Evolutionary conservation across 2,329 filamentous ascomycete species (phyloP).

Genomic region (Alternaria arborescens): DNA sequence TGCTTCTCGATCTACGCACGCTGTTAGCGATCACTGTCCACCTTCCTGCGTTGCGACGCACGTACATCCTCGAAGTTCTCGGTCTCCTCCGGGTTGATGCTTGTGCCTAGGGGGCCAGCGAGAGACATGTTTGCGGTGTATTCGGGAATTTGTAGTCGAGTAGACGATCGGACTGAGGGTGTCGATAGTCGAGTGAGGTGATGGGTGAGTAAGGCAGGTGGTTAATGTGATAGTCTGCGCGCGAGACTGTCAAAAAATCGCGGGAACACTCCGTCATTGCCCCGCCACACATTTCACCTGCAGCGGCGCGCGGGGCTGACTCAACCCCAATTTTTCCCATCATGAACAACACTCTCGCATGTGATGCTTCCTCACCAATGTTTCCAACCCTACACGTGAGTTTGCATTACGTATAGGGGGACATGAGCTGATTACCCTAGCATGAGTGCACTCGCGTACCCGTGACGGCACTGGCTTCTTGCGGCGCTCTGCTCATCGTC

Average conservation of each 20-base stretch:
- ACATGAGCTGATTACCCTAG: constrained; percentile 34
- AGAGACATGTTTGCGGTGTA: constrained; percentile 46
- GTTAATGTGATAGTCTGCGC: background rate
- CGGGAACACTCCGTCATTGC: constrained; percentile 36
- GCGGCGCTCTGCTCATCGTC: constrained; percentile 49
- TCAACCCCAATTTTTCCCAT: constrained; percentile 43
- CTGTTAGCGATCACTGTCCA: constrained; percentile 32
- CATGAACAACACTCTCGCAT: constrained; percentile 28
- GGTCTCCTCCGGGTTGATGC: constrained; percentile 63
- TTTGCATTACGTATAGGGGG: constrained; percentile 2
- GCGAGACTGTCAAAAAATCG: constrained; percentile 30
- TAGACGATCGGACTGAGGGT: background rate
- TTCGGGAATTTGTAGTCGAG: background rate
- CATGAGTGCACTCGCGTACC: constrained; percentile 53
- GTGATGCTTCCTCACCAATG: constrained; percentile 41
- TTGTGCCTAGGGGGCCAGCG: constrained; percentile 33
- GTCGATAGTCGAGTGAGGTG: background rate
- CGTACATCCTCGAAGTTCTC: constrained; percentile 75
- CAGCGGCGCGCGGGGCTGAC: constrained; percentile 44
- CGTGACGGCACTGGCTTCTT: constrained; percentile 56
- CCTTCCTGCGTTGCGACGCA: constrained; percentile 17
- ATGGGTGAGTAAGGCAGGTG: background rate
- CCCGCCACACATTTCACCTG: constrained; percentile 22
- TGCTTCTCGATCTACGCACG: constrained; percentile 89
- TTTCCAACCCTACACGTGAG: constrained; percentile 46